Conservation (phyloP, 352 stramenopile genomes). For the Bremia lactucae region DNA sequence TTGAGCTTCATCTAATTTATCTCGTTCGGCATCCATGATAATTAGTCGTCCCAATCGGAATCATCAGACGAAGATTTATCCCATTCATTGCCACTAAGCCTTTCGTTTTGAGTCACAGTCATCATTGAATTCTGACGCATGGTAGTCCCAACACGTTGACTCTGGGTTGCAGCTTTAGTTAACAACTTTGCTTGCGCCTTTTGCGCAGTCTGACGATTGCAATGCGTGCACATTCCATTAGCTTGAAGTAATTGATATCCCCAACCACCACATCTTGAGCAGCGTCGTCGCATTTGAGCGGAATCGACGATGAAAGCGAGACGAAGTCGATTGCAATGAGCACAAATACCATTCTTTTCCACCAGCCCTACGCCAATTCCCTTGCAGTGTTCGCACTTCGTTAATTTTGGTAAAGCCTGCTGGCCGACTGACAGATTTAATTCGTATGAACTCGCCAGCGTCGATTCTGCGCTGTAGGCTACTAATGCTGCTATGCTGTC, state of each 20-base stretch:
- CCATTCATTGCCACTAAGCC: slow-evolving; percentile 27
- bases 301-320: slow-evolving; percentile 67
- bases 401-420: slow-evolving; percentile 22
- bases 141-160: slow-evolving; percentile 4
- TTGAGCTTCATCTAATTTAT: too few relatives aligned
- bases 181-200: slow-evolving; percentile 7
- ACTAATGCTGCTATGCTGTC: slow-evolving; percentile 19
- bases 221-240: slow-evolving; percentile 45
- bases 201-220: slow-evolving; percentile 21
- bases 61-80: slow-evolving; percentile 34
- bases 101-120: slow-evolving; percentile 5
- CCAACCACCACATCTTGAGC: slow-evolving; percentile 43
- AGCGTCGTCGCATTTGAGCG: slow-evolving; percentile 41
- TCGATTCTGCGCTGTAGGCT: slow-evolving; percentile 21
- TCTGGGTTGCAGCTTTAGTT: not conserved
- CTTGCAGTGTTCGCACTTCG: slow-evolving; percentile 39
- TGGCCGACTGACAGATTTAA: slow-evolving; percentile 8
- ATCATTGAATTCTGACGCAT: not conserved
- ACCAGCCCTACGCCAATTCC: slow-evolving; percentile 44
- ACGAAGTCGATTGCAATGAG: slow-evolving; percentile 54
- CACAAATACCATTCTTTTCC: slow-evolving; percentile 61
- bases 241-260: slow-evolving; percentile 38
- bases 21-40: too few relatives aligned
- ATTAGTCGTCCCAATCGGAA: slow-evolving; percentile 43
- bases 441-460: slow-evolving; percentile 7